Base-by-base conservation (phyloP, 1,284 basidiomycete genomes). In the Caloboletus firmus region DNA sequence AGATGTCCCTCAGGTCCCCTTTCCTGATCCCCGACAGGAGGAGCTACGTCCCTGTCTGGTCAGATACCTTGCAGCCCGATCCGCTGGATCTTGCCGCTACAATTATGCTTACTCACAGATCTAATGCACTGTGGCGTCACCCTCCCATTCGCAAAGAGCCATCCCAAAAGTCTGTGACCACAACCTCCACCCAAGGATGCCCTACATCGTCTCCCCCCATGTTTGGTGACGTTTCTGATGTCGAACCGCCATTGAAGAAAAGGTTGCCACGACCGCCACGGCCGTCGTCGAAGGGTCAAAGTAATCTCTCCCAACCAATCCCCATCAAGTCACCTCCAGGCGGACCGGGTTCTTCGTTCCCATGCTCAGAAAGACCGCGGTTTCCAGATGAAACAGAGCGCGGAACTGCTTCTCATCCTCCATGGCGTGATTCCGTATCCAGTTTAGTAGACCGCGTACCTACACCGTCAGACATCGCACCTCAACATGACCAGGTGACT, bases 21-120 rank as follows among this genome's bases (percentile, higher is more conserved):
- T 31, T 51, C 20, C 34, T 54, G 45, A 63, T 36, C 26, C 24
- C 28, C 31, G 5, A 15, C 49, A 72, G 69, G 67, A 67, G 28
- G 39, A 71, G 69, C 32, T 34, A 53, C 6, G 57, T 68, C 12
- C 62, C 70, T 7, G 68, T 72, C 40, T 64, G 66, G 66, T 66
- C 67, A 43, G 68, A 69, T 49, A 69, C 68, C 0, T 52, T 69
- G 37, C 55, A 56, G 49, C 69, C 69, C 12, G 55, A 52, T n/a
- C 22, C 56, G 1, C 54, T 54, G 20, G 66, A 70, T 41, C 70
- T 71, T 24, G 69, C 66, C 39, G 55, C 70, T 30, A 55, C 63
- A 8, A 71, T 69, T 28, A 30, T 51, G 44, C 55, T 64, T 17
- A 51, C 67, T 13, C 66, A 70, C 49, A 60, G 55, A 46, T 55